Evolutionary conservation across 129 eudicot species (phyloP), one percentile per base, ranked within the genome.

Genomic region (Tagetes erecta): DNA sequence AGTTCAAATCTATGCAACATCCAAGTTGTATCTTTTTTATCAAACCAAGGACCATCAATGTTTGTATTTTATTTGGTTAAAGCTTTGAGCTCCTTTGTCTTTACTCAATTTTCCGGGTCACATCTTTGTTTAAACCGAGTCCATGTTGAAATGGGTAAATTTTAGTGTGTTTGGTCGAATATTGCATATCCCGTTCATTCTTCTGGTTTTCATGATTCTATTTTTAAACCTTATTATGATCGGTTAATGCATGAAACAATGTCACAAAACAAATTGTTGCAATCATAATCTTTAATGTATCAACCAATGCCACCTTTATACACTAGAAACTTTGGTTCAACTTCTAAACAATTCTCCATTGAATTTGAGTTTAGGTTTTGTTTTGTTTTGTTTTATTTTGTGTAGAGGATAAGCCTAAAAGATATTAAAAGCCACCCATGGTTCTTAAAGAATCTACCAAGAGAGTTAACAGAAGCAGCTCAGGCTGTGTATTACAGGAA

Each of bases 361-460:
- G 11, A 42, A 4, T 78, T 74, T 33, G 62, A 60, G 71, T 35
- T 31, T 20, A 20, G 27, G 27, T 20, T 20, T 20, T 20, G 27
- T 20, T 20, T 20, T 20, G 27, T 20, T 20, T 20, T 20, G 27
- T 10, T 41, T 37, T 34, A 4, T 77, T 4, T 11, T 41, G 5
- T 39, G 83, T 84, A 92, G 98, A 89, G 98, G 59, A 83, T 92
- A 47, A 84, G 87, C 63, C 76, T 92, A 56, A 87, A 84, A 75
- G 98, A 92, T n/a, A 92, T 92, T 56, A 92, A 92, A 68, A 78
- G 82, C 69, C 96, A 92, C 76, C 96, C 98, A 58, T 92, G 98
- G 98, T 92, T 92, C 66, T 65, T 92, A 77, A 92, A 87, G 92
- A 92, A 92, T 72, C 79, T 92, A 38, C 98, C 98, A 8, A 82